Evolutionary conservation across 1,284 basidiomycete genomes (phyloP), one percentile per base, ranked within the genome.

Genomic region (Moesziomyces antarcticus): DNA sequence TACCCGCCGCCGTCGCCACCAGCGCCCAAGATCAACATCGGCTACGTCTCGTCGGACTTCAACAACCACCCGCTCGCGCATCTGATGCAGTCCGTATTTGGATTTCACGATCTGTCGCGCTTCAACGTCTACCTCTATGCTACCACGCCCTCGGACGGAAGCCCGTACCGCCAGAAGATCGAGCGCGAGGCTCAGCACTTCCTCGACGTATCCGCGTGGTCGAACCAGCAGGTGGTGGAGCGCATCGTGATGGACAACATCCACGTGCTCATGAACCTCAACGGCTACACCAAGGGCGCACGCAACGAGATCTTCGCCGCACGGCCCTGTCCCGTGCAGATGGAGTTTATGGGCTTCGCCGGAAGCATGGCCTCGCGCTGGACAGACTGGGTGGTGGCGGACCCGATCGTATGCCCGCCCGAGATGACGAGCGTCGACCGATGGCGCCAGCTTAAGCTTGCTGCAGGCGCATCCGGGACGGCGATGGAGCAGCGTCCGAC

Each of bases 221-320:
- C 86, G 13, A 86, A 86, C 20, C 81, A 86, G 56, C 84, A 84
- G 33, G 84, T 88, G 37, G 82, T 87, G 43, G 84, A 88, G 55
- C 85, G 81, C 50, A 88, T 90, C 58, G 69, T 85, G 30, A 76
- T 82, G 62, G 88, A 89, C 67, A 85, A 86, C 50, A 88, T 90
- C 60, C 89, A 90, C 71, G 86, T 82, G 86, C 86, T 89, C 21
- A 84, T 89, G 62, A 89, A 89, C 66, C 81, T 89, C 5, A 89
- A 88, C 21, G 89, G 89, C 5, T 90, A 90, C 71, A 90, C 89
- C n/a, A 90, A 89, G 79, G 89, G 89, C 11, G 88, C 89, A 3
- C 83, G 87, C 51, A 90, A 90, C 73, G 89, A 90, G 66, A 85
- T 90, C 14, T 90, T 90, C 64, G 89, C 89, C 9, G 87, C 87